Conservation (phyloP, 2,329 filamentous ascomycete genomes). For the Zymoseptoria tritici region DNA sequence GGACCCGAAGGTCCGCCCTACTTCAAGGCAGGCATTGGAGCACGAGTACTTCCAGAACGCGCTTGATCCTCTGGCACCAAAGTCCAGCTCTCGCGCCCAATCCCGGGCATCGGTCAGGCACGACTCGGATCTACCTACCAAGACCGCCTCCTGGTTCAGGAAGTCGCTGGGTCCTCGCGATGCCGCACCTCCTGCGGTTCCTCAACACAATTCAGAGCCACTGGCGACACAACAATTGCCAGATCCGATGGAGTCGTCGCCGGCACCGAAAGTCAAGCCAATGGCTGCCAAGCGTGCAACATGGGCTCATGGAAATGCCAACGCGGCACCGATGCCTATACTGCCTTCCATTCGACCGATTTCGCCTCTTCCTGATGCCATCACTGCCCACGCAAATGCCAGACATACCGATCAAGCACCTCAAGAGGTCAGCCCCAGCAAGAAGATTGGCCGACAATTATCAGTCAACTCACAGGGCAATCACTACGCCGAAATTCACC, state of each 20-base stretch:
- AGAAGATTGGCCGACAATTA: constrained; percentile 92
- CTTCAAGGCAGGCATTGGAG: constrained; percentile 84
- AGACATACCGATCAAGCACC: constrained; percentile 38
- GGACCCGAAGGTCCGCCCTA: constrained; percentile 89
- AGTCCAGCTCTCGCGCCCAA: constrained; percentile 76
- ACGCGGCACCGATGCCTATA: constrained; percentile 86
- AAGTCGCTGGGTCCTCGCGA: constrained; percentile 83
- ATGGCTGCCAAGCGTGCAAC: constrained; percentile 75
- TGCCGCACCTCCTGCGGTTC: constrained; percentile 58
- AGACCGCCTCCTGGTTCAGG: constrained; percentile 88
- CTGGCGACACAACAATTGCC: constrained; percentile 36
- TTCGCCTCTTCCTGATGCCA: constrained; percentile 89
- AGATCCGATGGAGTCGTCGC: constrained; percentile 37
- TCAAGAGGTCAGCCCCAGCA: constrained; percentile 59
- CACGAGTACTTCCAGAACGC: constrained; percentile 95
- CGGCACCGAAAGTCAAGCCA: constrained; percentile 46
- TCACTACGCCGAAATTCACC: constrained; percentile 82
- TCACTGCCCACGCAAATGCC: constrained; percentile 78
- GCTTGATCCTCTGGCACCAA: constrained; percentile 84
- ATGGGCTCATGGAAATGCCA: constrained; percentile 70
- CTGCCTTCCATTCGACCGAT: constrained; percentile 90
- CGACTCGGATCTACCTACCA: constrained; percentile 65
- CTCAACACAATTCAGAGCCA: constrained; percentile 33
- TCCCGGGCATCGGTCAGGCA: constrained; percentile 67
- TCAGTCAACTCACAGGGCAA: constrained; percentile 89